Percentiles rank a stretch among this genome's conserved stretches.
These are phyloP conservation scores for Clitocybe nebularis DNA, from an alignment of 1,284 basidiomycete species.

Conservation along the genomic window DNA sequence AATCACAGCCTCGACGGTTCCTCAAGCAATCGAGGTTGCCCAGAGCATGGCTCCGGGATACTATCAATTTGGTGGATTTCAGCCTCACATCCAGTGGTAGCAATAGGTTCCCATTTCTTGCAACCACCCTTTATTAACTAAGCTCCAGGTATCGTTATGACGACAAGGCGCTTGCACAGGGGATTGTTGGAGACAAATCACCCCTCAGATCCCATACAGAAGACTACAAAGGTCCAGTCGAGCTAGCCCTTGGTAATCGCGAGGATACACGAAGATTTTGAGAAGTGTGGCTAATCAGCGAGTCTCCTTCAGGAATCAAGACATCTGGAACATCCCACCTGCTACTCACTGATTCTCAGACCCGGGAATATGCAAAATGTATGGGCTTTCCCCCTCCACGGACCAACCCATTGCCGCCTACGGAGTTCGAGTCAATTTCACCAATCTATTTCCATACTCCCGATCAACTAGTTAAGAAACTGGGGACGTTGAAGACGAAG, in stretches of 20 bases:
- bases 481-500: conserved; percentile 27
- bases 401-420: conserved; percentile 5
- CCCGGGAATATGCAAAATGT: conserved; percentile 8
- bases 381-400: conserved; percentile 7
- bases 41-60: conserved; percentile 15
- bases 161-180: conserved; percentile 25
- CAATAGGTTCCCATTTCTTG: background rate
- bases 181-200: conserved; percentile 23
- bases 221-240: conserved; percentile 19
- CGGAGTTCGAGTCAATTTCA: conserved; percentile 34
- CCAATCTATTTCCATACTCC: conserved; percentile 29
- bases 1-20: background rate
- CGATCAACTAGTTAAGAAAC: conserved; percentile 26
- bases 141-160: conserved; percentile 18
- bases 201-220: conserved; percentile 16
- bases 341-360: conserved; percentile 26
- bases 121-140: background rate
- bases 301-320: conserved; percentile 28
- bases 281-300: background rate
- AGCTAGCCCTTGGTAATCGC: conserved; percentile 29
- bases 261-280: background rate
- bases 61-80: conserved; percentile 25
- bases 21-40: background rate
- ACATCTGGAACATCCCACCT: conserved; percentile 31
- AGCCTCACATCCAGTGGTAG: conserved; percentile 24